Evolutionary conservation across 2,329 filamentous ascomycete species (phyloP).

Genomic region (Dendrostoma leiphaemia): DNA sequence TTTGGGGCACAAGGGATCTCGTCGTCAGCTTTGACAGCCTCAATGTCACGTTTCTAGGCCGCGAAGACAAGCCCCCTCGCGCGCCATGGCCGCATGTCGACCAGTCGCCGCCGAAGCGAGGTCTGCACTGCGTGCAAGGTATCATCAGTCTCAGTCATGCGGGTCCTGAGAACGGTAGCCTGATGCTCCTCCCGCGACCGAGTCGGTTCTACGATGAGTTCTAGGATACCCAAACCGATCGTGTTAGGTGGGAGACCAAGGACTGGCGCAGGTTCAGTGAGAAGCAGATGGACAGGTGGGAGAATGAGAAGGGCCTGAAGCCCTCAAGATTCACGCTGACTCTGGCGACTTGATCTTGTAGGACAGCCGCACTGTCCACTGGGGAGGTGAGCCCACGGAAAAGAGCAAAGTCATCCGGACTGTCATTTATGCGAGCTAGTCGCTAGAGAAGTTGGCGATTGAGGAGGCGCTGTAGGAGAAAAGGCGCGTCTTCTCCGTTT

Average conservation of each 20-base stretch:
- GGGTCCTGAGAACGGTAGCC: constrained; percentile 35
- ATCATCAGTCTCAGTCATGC: constrained; percentile 29
- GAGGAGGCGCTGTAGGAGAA: constrained; percentile 27
- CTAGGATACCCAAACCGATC: constrained; percentile 28
- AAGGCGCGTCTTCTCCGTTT: constrained; percentile 27
- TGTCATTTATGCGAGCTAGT: constrained; percentile 33
- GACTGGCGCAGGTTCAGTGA: constrained; percentile 31
- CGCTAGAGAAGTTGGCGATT: constrained; percentile 31
- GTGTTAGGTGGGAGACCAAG: constrained; percentile 23
- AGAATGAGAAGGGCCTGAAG: background rate
- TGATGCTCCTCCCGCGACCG: constrained; percentile 32
- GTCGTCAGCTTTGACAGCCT: constrained; percentile 36
- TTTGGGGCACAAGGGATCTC: constrained; percentile 36
- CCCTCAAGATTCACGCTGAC: constrained; percentile 34
- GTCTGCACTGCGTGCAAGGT: constrained; percentile 30
- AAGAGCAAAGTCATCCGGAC: constrained; percentile 27
- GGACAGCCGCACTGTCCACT: constrained; percentile 35
- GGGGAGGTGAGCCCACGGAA: constrained; percentile 29
- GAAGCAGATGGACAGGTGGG: constrained; percentile 29
- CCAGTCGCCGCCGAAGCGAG: constrained; percentile 25
- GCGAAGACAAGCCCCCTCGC: constrained; percentile 25
- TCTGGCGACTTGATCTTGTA: constrained; percentile 36
- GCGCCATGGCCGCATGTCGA: constrained; percentile 36
- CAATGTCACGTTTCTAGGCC: constrained; percentile 36
- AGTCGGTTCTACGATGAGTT: constrained; percentile 32